A percentile compares a stretch with the other conserved stretches of the same genome.
These are phyloP conservation scores for Fagopyrum tataricum DNA, from an alignment of 148 eudicot genomes.

Conservation along the genomic window DNA sequence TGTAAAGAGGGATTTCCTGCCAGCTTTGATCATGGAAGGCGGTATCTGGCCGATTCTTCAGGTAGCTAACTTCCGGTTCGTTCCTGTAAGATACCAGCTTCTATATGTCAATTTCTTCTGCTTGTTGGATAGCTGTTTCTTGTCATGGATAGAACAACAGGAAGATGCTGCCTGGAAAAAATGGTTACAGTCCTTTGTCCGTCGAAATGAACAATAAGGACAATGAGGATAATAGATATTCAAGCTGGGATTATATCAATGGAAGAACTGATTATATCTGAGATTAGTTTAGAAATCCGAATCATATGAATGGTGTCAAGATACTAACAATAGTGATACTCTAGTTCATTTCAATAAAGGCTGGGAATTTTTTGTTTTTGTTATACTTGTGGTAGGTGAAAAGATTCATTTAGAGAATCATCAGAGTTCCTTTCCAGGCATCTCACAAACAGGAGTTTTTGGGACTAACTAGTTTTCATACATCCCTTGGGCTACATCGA, in stretches of 20 bases:
- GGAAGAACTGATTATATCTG: neutral
- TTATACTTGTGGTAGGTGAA: neutral
- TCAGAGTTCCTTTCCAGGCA: neutral
- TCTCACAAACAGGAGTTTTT: too few species aligned
- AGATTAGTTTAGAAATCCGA: neutral
- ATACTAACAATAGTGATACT: neutral
- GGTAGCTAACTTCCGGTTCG: conserved; percentile 75
- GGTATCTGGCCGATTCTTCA: conserved; percentile 94
- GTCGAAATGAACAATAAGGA: conserved; percentile 42
- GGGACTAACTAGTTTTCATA: neutral
- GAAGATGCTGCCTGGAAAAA: conserved; percentile 89
- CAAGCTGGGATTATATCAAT: too few species aligned
- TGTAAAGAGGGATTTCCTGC: conserved; percentile 80
- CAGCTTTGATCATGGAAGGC: conserved; percentile 74
- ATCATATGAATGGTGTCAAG: neutral
- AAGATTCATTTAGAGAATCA: neutral
- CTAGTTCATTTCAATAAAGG: conserved; percentile 4
- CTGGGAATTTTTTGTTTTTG: neutral
- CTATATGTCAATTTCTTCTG: conserved; percentile 92
- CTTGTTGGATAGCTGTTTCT: conserved; percentile 87
- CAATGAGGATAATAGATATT: conserved; percentile 28
- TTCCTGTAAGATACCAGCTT: conserved; percentile 88
- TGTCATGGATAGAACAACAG: conserved; percentile 96
- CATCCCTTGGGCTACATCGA: neutral
- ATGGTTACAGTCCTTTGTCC: conserved; percentile 46